Conservation (phyloP, 1,284 basidiomycete genomes). For the Gastroboletus turbinatus region DNA sequence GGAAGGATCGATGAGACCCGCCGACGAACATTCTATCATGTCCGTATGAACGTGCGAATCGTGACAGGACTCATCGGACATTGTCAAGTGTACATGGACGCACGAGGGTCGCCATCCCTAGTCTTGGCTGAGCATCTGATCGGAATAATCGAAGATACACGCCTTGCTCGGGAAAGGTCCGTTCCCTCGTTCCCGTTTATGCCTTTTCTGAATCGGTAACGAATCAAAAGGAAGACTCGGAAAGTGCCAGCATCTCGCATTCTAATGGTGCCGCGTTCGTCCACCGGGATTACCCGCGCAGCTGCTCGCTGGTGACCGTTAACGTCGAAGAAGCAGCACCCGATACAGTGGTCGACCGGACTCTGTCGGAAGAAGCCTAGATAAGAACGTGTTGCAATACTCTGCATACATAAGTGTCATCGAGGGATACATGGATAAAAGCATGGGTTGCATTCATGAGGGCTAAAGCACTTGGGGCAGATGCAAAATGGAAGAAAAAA, state of each 20-base stretch:
- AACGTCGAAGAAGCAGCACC: background rate
- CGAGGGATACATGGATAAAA: conserved; percentile 19
- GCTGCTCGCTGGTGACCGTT: background rate
- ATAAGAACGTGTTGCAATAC: conserved; percentile 7
- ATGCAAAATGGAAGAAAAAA: conserved; percentile 9
- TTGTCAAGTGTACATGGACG: background rate
- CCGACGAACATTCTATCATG: background rate
- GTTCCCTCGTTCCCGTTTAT: conserved; percentile 1
- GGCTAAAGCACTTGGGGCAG: conserved; percentile 2
- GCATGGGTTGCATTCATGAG: conserved; percentile 31
- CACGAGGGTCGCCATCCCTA: background rate
- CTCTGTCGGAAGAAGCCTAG: background rate
- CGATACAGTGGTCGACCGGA: background rate
- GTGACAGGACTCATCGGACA: background rate
- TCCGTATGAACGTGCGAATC: background rate
- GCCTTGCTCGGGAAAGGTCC: background rate
- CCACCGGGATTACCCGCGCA: background rate
- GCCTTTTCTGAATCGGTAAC: background rate
- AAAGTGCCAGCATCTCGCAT: conserved; percentile 15
- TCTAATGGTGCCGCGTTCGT: background rate
- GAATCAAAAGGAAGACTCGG: conserved; percentile 17
- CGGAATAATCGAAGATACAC: background rate
- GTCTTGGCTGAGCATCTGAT: background rate
- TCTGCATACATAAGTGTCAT: conserved; percentile 12
- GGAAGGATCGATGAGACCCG: background rate